Conservation (phyloP, 2,329 filamentous ascomycete genomes). For the Pleomassaria siparia region DNA sequence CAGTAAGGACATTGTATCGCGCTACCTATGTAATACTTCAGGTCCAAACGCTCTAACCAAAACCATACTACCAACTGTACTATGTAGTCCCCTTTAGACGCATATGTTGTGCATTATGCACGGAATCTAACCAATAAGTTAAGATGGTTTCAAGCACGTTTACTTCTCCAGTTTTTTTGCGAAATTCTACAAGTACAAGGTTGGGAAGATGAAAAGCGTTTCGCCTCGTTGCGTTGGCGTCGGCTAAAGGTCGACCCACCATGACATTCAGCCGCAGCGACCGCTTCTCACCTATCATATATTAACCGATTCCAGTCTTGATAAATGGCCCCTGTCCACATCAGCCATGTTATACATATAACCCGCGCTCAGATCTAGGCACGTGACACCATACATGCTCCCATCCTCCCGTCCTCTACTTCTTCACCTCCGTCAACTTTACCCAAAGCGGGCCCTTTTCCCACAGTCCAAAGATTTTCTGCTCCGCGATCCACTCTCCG, state of each 20-base stretch:
- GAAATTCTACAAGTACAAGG: neutral
- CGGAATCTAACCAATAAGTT: neutral
- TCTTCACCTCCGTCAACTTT: conserved; percentile 5
- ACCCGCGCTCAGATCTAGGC: too few relatives aligned
- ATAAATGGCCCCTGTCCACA: too few relatives aligned
- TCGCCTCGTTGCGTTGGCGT: neutral
- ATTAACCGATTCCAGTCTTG: too few relatives aligned
- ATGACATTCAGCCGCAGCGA: neutral
- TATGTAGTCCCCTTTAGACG: too few relatives aligned
- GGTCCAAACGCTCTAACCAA: too few relatives aligned
- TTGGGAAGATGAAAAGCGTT: too few relatives aligned
- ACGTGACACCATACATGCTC: neutral
- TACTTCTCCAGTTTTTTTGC: neutral
- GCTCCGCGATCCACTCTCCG: conserved; percentile 5
- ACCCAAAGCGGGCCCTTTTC: conserved; percentile 11
- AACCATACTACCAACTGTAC: too few relatives aligned
- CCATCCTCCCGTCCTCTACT: neutral
- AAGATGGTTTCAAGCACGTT: neutral
- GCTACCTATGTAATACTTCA: too few relatives aligned
- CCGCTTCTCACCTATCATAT: neutral
- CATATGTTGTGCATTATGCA: neutral
- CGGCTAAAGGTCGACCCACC: neutral
- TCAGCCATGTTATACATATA: too few relatives aligned
- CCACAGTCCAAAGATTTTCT: conserved; percentile 10
- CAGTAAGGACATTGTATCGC: too few relatives aligned